phyloP scores from a whole-genome alignment of 2,329 filamentous ascomycete species.

The Sporothrix variecibatus region DNA sequence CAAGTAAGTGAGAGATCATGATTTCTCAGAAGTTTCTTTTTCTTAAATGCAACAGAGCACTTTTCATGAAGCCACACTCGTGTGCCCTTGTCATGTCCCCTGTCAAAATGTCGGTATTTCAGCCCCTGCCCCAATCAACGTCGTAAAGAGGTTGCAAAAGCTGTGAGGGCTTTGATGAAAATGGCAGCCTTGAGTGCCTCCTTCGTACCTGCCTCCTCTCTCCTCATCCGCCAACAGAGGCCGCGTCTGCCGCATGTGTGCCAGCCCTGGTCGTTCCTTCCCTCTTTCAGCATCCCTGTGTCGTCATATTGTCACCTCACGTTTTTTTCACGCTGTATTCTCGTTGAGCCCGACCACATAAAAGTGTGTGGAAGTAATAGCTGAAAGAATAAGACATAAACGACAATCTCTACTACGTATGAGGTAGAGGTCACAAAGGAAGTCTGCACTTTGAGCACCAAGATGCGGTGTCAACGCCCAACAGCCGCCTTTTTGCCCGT shows the following conservation, averaged over 20 bases:
- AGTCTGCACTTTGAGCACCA: neutral
- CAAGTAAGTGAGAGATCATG: neutral
- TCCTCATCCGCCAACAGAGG: neutral
- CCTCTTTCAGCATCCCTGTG: neutral
- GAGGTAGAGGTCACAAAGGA: neutral
- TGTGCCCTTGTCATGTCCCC: neutral
- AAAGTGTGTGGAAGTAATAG: neutral
- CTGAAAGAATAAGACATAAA: neutral
- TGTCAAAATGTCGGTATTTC: conserved; percentile 10
- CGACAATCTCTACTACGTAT: no score
- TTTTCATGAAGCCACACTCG: neutral
- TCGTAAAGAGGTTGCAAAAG: neutral
- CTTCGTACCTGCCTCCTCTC: neutral
- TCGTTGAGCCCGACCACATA: neutral
- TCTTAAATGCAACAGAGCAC: neutral
- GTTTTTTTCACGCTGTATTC: no score
- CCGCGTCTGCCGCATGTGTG: conserved; percentile 10
- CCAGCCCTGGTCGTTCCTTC: neutral
- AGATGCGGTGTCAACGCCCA: neutral
- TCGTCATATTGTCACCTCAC: conserved; percentile 3
- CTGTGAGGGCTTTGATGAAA: neutral
- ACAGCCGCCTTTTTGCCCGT: neutral
- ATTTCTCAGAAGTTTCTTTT: neutral
- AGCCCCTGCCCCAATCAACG: neutral
- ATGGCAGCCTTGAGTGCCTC: neutral